phyloP scores from a whole-genome alignment of 176 grass and related monocot genomes.

The Hordeum marinum region DNA sequence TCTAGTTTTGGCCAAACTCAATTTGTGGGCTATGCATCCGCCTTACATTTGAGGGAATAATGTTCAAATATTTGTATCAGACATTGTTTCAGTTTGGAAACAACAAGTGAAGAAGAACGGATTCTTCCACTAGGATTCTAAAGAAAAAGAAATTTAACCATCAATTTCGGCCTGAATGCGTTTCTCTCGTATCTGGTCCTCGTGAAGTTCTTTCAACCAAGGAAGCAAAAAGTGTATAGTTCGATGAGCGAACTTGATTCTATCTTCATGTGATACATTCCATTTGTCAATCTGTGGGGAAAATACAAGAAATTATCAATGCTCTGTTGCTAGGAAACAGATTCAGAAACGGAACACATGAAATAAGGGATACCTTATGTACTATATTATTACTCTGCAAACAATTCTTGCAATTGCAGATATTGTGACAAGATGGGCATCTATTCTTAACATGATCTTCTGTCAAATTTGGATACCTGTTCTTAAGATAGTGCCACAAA shows the following conservation, averaged over 20 bases:
- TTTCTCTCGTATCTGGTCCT: conserved; percentile 58
- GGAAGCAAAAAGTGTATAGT: conserved; percentile 40
- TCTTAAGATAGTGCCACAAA: not conserved
- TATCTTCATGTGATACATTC: conserved; percentile 13
- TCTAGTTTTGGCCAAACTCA: too few species aligned
- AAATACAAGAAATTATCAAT: not conserved
- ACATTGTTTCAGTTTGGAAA: too few species aligned
- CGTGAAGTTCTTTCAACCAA: conserved; percentile 53
- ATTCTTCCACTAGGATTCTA: not conserved
- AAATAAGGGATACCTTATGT: not conserved
- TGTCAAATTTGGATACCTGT: conserved; percentile 52
- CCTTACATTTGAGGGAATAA: too few species aligned
- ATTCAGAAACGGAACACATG: not conserved
- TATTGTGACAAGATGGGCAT: conserved; percentile 42
- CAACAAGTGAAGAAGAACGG: not conserved
- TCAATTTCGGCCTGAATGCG: conserved; percentile 48
- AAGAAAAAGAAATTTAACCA: conserved; percentile 35
- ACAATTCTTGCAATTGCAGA: conserved; percentile 56
- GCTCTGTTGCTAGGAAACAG: not conserved
- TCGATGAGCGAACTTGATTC: conserved; percentile 22
- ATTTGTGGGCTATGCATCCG: too few species aligned
- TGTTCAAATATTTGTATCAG: too few species aligned
- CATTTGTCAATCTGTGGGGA: not conserved
- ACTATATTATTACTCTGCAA: not conserved
- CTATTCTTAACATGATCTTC: conserved; percentile 29